These are phyloP conservation scores for Knoxia roxburghii DNA, from an alignment of 257 asterid species.

Conservation along the genomic window DNA sequence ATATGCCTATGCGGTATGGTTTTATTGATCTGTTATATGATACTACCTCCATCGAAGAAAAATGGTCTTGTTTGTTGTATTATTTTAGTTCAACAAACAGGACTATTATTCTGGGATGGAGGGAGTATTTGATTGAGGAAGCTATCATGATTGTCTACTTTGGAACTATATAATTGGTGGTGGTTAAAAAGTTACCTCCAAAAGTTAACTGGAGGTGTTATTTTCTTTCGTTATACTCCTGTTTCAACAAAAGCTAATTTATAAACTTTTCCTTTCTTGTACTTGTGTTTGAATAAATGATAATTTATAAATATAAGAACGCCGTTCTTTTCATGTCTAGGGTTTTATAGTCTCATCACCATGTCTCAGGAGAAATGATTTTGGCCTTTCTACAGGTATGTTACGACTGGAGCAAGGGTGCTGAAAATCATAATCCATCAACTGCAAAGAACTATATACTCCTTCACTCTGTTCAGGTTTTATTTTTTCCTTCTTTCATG, in stretches of 20 bases:
- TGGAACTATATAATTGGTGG: no score
- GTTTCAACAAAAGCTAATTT: no score
- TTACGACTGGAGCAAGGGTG: conserved; percentile 99
- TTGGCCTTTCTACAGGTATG: conserved; percentile 51
- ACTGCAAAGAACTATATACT: conserved; percentile 65
- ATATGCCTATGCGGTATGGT: conserved; percentile 73
- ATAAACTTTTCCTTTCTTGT: not conserved
- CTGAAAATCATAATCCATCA: conserved; percentile 89
- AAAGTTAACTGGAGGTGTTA: no score
- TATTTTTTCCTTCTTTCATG: not conserved
- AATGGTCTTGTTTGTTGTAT: no score
- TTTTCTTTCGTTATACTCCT: no score
- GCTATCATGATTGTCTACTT: no score
- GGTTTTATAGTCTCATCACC: not conserved
- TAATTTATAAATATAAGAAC: not conserved
- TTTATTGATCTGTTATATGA: no score
- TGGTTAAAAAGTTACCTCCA: not conserved
- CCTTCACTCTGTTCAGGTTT: conserved; percentile 79
- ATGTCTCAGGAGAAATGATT: conserved; percentile 2
- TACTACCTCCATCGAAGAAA: no score
- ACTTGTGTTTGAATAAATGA: not conserved
- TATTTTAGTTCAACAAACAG: no score
- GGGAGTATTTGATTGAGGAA: no score
- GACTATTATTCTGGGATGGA: no score
- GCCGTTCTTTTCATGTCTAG: not conserved